These are phyloP conservation scores for Boechera retrofracta DNA, from an alignment of 345 rosid species.

Conservation along the genomic window DNA sequence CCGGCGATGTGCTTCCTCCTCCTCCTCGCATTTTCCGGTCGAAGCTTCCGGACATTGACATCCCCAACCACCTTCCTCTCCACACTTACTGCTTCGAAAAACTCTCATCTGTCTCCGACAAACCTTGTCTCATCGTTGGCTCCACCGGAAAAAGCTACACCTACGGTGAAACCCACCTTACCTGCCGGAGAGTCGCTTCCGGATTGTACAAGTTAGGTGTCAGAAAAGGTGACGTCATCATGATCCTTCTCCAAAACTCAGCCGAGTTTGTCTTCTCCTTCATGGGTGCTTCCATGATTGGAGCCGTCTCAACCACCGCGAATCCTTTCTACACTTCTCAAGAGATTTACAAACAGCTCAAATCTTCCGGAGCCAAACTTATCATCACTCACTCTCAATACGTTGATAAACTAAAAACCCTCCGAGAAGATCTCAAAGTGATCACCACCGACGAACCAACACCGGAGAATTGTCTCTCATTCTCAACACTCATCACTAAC, in stretches of 20 bases:
- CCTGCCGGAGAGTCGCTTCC: constrained; percentile 57
- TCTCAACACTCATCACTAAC: constrained; percentile 57
- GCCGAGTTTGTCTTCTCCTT: constrained; percentile 84
- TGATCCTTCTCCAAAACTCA: constrained; percentile 84
- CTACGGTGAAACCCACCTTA: constrained; percentile 61
- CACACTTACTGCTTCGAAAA: constrained; percentile 75
- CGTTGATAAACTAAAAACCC: constrained; percentile 59
- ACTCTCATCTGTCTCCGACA: constrained; percentile 46
- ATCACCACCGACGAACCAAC: constrained; percentile 65
- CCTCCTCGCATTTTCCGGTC: constrained; percentile 65
- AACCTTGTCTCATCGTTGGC: constrained; percentile 71
- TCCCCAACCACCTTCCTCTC: constrained; percentile 76
- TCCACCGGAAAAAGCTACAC: constrained; percentile 55
- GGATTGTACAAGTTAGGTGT: constrained; percentile 68
- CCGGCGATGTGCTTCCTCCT: constrained; percentile 20
- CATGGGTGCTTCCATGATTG: constrained; percentile 89
- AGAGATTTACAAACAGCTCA: constrained; percentile 73
- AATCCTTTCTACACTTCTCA: constrained; percentile 84
- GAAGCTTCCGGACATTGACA: constrained; percentile 75
- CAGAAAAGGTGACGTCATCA: constrained; percentile 76
- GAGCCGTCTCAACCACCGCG: constrained; percentile 79
- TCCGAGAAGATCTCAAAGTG: constrained; percentile 56
- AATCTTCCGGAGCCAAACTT: constrained; percentile 58
- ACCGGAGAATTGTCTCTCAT: constrained; percentile 70
- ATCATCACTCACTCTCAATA: constrained; percentile 72